phyloP scores from a whole-genome alignment of 1,139 yeast genomes.

The Pichia terricola region DNA sequence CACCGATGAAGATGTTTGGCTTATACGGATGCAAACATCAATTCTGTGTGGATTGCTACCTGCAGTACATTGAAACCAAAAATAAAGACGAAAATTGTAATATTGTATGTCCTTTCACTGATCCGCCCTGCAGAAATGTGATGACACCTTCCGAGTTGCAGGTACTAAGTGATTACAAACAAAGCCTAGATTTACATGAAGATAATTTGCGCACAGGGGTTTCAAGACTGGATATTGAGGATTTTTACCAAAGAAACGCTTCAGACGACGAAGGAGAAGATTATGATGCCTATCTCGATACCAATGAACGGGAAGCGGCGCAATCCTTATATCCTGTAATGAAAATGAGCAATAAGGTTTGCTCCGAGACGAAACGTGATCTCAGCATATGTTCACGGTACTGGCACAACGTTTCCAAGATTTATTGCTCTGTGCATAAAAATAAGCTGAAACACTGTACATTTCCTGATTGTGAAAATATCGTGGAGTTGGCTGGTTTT shows the following conservation, averaged over 20 bases:
- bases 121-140: slow-evolving; percentile 18
- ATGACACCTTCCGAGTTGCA: slow-evolving; percentile 19
- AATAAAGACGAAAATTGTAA: slow-evolving; percentile 41
- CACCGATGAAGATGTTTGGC: slow-evolving; percentile 34
- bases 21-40: slow-evolving; percentile 56
- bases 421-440: slow-evolving; percentile 41
- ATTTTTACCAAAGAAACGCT: not conserved
- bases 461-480: slow-evolving; percentile 65
- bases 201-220: not conserved
- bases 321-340: slow-evolving; percentile 16
- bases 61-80: slow-evolving; percentile 44
- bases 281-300: slow-evolving; percentile 1
- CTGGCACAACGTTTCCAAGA: slow-evolving; percentile 29
- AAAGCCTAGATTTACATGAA: slow-evolving; percentile 1
- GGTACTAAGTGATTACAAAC: slow-evolving; percentile 18
- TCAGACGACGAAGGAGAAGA: slow-evolving; percentile 1
- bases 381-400: slow-evolving; percentile 17
- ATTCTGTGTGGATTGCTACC: slow-evolving; percentile 62
- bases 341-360: slow-evolving; percentile 15
- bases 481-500: slow-evolving; percentile 41
- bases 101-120: slow-evolving; percentile 50
- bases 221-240: not conserved
- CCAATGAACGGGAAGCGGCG: not conserved
- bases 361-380: slow-evolving; percentile 15
- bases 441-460: slow-evolving; percentile 71